Percentiles rank a stretch among this genome's conserved stretches.
Conservation (phyloP, 208 protist genomes). For the Leishmania guyanensis region DNA sequence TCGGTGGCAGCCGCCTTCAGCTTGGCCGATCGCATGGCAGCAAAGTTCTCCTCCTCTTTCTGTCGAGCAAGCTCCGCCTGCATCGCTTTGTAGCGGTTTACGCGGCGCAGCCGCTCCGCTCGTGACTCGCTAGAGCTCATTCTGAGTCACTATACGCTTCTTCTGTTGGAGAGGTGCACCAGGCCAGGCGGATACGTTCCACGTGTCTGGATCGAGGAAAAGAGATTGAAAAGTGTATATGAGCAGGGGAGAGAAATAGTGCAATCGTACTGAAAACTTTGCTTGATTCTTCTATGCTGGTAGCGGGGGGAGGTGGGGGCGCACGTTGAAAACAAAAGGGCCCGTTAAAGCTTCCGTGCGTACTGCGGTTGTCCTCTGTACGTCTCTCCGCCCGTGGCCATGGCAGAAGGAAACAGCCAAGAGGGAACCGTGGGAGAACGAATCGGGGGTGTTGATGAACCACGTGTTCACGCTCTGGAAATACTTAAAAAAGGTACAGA, state of each 20-base stretch:
- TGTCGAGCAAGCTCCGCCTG: constrained; percentile 83
- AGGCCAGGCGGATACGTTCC: too few species aligned
- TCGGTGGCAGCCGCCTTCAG: constrained; percentile 58
- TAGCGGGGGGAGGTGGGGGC: neutral
- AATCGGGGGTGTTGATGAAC: neutral
- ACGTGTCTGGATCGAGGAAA: neutral
- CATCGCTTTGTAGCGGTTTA: constrained; percentile 86
- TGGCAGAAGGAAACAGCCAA: neutral
- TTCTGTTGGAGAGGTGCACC: neutral
- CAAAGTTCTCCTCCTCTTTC: constrained; percentile 75
- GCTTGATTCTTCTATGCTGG: neutral
- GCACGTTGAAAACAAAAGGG: neutral
- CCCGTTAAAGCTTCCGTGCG: neutral
- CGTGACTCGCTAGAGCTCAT: constrained; percentile 51
- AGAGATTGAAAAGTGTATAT: neutral
- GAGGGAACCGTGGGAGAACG: neutral
- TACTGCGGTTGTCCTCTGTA: neutral
- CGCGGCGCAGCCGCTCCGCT: constrained; percentile 81
- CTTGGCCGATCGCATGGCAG: constrained; percentile 48
- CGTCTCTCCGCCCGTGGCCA: neutral
- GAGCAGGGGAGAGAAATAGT: neutral
- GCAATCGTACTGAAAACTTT: neutral
- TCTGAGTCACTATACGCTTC: neutral
- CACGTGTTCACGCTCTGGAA: neutral
- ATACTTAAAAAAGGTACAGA: neutral